phyloP scores from a whole-genome alignment of 1,284 basidiomycete genomes.

The Heliocybe sulcata region DNA sequence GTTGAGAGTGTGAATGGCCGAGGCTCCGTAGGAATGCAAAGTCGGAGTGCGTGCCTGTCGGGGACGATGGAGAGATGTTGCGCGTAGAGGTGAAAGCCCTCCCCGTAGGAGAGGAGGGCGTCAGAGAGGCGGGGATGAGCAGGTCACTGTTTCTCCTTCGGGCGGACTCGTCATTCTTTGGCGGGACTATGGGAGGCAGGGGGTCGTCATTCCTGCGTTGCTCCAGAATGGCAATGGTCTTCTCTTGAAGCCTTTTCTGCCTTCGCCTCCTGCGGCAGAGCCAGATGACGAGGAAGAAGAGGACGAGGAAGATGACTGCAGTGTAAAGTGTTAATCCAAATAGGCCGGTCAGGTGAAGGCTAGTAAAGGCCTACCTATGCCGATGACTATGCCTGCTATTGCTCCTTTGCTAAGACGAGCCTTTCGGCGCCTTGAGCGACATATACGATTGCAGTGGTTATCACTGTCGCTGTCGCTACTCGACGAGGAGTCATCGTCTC shows the following conservation, averaged over 20 bases:
- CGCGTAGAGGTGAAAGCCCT: background rate
- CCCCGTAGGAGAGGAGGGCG: background rate
- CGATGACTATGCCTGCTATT: constrained; percentile 21
- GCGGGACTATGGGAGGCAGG: background rate
- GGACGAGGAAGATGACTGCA: constrained; percentile 9
- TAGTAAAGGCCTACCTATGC: constrained; percentile 12
- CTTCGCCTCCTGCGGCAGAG: constrained; percentile 9
- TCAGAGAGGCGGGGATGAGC: background rate
- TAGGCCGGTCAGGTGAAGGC: background rate
- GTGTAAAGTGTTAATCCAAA: background rate
- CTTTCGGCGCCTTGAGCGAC: background rate
- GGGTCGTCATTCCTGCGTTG: background rate
- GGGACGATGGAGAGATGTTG: no score
- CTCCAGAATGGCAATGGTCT: constrained; percentile 9
- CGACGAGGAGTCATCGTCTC: constrained; percentile 8
- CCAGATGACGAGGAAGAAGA: constrained; percentile 9
- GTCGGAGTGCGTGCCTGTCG: no score
- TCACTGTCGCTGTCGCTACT: constrained; percentile 6
- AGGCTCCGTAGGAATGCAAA: no score
- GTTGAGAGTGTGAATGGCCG: no score
- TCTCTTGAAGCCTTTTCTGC: constrained; percentile 1
- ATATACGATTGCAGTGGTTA: background rate
- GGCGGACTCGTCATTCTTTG: background rate
- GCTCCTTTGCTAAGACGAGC: constrained; percentile 13
- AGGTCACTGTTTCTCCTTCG: background rate